These are phyloP conservation scores for Dendrocalamus sinicus DNA, from an alignment of 176 grass and related monocot genomes.

Conservation along the genomic window DNA sequence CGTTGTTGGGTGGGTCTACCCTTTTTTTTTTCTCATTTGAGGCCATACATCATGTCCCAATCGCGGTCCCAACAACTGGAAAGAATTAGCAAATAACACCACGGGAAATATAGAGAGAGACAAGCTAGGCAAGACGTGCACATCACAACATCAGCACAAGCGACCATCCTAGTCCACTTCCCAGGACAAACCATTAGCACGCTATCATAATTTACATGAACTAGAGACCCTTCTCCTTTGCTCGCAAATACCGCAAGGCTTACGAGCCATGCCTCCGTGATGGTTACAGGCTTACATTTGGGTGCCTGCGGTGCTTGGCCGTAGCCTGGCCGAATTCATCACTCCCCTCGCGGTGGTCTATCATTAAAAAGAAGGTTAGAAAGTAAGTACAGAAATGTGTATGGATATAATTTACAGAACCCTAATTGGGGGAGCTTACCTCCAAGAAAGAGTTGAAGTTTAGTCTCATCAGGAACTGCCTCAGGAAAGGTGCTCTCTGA, in stretches of 20 bases:
- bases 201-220: slow-evolving; percentile 42
- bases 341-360: slow-evolving; percentile 89
- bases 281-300: slow-evolving; percentile 32
- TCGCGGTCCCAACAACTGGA: neutral
- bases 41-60: neutral
- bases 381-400: neutral
- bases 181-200: neutral
- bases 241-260: neutral
- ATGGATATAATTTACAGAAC: neutral
- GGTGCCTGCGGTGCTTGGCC: slow-evolving; percentile 33
- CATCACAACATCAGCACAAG: neutral
- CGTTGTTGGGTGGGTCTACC: too few relatives aligned
- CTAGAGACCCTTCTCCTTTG: neutral
- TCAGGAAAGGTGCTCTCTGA: slow-evolving; percentile 88
- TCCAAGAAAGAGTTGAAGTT: slow-evolving; percentile 98
- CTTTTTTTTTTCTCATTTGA: too few relatives aligned
- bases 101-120: neutral
- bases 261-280: neutral
- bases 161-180: neutral
- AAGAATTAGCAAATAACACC: neutral
- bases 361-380: neutral
- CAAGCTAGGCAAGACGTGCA: neutral
- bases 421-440: slow-evolving; percentile 42
- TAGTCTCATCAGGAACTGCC: slow-evolving; percentile 92
- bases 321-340: slow-evolving; percentile 71